A percentile compares a stretch with the other conserved stretches of the same genome.
Conservation (phyloP, 805 yeast species). For the Jamesozyma gamospora region DNA sequence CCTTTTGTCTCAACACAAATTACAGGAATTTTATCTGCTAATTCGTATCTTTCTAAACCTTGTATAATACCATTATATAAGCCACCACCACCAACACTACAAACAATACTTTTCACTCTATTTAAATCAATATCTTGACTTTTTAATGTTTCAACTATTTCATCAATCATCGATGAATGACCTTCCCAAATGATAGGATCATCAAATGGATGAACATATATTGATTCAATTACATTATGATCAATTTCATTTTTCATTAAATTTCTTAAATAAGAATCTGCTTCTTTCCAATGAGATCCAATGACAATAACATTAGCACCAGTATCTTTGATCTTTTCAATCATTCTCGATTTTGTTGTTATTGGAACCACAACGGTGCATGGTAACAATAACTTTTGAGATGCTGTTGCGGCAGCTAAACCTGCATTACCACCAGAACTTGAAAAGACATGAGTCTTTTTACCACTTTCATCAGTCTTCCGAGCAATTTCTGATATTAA, state of each 20-base stretch:
- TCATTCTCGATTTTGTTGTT: constrained; percentile 37
- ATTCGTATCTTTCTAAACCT: constrained; percentile 33
- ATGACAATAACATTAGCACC: constrained; percentile 43
- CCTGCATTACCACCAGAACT: constrained; percentile 42
- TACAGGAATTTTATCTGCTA: constrained; percentile 32
- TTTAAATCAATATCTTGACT: constrained; percentile 15
- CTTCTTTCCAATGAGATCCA: constrained; percentile 43
- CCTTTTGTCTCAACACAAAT: constrained; percentile 54
- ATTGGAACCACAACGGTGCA: constrained; percentile 53
- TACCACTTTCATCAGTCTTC: constrained; percentile 20
- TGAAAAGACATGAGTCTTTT: constrained; percentile 36
- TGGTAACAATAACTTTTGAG: constrained; percentile 30
- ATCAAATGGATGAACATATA: constrained; percentile 49
- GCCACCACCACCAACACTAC: constrained; percentile 53
- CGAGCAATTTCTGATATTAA: constrained; percentile 31
- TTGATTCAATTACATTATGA: constrained; percentile 23
- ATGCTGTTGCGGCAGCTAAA: constrained; percentile 43
- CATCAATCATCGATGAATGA: constrained; percentile 40
- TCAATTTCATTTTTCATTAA: constrained; percentile 20
- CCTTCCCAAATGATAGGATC: constrained; percentile 46
- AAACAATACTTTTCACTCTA: constrained; percentile 36
- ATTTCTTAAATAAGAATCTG: constrained; percentile 35
- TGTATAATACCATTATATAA: constrained; percentile 41
- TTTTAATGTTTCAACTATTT: constrained; percentile 25
- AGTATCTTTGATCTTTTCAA: constrained; percentile 26